A percentile compares a stretch with the other conserved stretches of the same genome.
phyloP scores from a whole-genome alignment of 768 basidiomycete genomes.

The Trametes maxima region DNA sequence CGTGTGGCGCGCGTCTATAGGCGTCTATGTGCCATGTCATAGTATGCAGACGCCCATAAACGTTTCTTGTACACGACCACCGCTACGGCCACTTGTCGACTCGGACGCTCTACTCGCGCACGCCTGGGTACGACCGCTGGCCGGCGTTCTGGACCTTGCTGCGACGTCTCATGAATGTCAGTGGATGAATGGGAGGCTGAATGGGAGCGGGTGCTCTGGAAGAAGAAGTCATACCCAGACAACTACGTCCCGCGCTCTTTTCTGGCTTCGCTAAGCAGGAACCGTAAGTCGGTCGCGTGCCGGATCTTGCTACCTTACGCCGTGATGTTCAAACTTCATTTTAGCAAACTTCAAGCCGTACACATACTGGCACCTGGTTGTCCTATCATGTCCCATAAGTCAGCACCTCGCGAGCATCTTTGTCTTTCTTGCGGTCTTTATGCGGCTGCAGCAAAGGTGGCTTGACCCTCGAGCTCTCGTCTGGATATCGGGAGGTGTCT shows the following conservation, averaged over 20 bases:
- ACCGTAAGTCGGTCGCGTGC: conserved; percentile 54
- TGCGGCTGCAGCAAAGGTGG: conserved; percentile 59
- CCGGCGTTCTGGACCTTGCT: conserved; percentile 14
- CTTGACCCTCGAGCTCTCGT: conserved; percentile 74
- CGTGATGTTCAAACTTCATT: neutral
- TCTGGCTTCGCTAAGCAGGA: conserved; percentile 74
- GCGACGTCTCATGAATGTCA: conserved; percentile 32
- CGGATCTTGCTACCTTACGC: neutral
- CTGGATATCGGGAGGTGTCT: conserved; percentile 61
- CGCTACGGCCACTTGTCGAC: neutral
- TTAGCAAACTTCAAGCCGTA: conserved; percentile 84
- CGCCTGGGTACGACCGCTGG: conserved; percentile 21
- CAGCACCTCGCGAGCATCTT: conserved; percentile 84
- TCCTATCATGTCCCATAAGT: conserved; percentile 73
- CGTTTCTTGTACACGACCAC: neutral
- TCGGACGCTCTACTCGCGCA: neutral
- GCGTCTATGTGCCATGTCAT: neutral
- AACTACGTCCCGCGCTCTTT: conserved; percentile 85
- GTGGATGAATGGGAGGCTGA: conserved; percentile 47
- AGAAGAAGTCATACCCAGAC: conserved; percentile 72
- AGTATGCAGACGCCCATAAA: conserved; percentile 5
- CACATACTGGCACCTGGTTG: conserved; percentile 71
- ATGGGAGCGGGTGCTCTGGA: conserved; percentile 85
- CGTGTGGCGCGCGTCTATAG: conserved; percentile 6
- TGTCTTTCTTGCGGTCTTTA: conserved; percentile 81